A percentile compares a stretch with the other conserved stretches of the same genome.
These are phyloP conservation scores for Musa acuminata DNA, from an alignment of 176 grass and related monocot species.

Conservation along the genomic window DNA sequence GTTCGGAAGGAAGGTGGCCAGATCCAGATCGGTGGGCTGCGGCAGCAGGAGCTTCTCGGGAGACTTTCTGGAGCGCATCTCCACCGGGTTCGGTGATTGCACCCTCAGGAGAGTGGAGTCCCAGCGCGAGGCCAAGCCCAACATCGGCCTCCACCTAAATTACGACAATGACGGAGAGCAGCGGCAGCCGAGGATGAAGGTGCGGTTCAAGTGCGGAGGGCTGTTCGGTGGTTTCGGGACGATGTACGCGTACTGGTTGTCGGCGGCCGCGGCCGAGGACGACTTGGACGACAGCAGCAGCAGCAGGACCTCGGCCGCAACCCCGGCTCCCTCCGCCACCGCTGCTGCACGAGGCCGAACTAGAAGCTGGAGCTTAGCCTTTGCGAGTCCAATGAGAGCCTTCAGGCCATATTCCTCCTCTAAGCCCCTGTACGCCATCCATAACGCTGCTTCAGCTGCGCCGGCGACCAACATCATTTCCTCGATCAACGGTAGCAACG, in stretches of 20 bases:
- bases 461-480: not conserved
- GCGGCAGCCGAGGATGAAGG: slow-evolving; percentile 25
- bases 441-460: not conserved
- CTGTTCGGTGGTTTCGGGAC: slow-evolving; percentile 62
- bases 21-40: slow-evolving; percentile 82
- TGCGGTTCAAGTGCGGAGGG: slow-evolving; percentile 51
- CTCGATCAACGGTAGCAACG: not conserved
- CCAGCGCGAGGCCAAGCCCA: slow-evolving; percentile 70
- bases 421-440: not conserved
- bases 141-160: slow-evolving; percentile 6
- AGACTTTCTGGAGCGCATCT: slow-evolving; percentile 81
- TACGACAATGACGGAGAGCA: slow-evolving; percentile 28
- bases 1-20: slow-evolving; percentile 71
- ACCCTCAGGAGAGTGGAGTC: slow-evolving; percentile 80
- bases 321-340: not conserved
- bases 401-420: slow-evolving; percentile 43
- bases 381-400: slow-evolving; percentile 78
- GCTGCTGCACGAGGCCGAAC: slow-evolving; percentile 24
- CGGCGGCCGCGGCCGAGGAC: slow-evolving; percentile 24
- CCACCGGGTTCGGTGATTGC: slow-evolving; percentile 83
- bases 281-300: slow-evolving; percentile 16
- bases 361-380: slow-evolving; percentile 69
- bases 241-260: slow-evolving; percentile 44
- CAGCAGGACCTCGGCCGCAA: slow-evolving; percentile 5
- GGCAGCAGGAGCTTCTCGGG: slow-evolving; percentile 86